Conservation (phyloP, 345 rosid genomes). For the Sisymbrium irio region DNA sequence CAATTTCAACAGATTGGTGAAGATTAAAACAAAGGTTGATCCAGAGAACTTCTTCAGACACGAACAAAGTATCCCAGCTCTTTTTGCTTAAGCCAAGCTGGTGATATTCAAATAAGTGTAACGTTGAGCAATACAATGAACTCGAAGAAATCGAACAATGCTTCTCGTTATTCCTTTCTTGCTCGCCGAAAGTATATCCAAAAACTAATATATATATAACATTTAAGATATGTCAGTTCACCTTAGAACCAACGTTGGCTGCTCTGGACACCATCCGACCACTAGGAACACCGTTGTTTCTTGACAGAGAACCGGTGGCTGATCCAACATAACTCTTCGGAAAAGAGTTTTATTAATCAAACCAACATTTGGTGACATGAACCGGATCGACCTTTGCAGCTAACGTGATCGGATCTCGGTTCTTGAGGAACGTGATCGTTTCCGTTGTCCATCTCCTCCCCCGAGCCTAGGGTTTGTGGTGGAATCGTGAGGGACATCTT, state of each 20-base stretch:
- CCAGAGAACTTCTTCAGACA: constrained; percentile 42
- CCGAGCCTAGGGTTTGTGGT: no score
- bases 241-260: constrained; percentile 31
- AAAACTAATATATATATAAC: no score
- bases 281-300: constrained; percentile 27
- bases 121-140: background rate
- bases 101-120: background rate
- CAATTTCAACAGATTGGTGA: constrained; percentile 40
- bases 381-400: no score
- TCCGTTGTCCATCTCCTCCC: no score
- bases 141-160: background rate
- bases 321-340: no score
- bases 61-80: constrained; percentile 36
- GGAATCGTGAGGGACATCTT: no score
- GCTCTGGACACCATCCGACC: constrained; percentile 49
- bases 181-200: no score
- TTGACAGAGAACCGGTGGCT: constrained; percentile 42
- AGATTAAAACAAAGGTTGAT: constrained; percentile 37
- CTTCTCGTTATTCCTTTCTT: background rate
- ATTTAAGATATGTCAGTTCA: no score
- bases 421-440: no score
- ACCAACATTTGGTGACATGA: no score
- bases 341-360: no score
- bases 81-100: background rate
- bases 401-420: no score